Conservation (phyloP, 495 filamentous ascomycete genomes). For the Aspergillus hancockii region DNA sequence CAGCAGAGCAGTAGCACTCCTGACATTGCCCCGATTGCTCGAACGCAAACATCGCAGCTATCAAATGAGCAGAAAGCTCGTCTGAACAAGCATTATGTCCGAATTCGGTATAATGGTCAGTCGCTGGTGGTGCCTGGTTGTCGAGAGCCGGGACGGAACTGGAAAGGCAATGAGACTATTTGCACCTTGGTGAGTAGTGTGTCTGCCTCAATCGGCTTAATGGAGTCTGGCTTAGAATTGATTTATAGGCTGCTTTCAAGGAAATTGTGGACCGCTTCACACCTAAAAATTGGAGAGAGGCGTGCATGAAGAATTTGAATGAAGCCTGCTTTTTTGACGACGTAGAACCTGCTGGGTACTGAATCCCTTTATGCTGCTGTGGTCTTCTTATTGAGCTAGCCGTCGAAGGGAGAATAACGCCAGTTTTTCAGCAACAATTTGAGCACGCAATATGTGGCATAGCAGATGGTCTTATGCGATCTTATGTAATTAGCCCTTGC, state of each 20-base stretch:
- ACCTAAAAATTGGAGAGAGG: not conserved
- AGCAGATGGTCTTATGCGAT: no score
- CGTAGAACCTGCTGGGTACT: not conserved
- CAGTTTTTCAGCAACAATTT: no score
- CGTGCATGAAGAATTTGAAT: not conserved
- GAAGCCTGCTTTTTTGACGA: not conserved
- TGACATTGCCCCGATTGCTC: not conserved
- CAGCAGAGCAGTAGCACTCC: not conserved
- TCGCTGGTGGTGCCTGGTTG: slow-evolving; percentile 7
- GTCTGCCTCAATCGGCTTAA: not conserved
- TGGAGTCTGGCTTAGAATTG: not conserved
- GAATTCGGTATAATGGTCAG: slow-evolving; percentile 1
- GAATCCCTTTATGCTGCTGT: not conserved
- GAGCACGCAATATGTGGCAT: no score
- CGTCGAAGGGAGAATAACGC: not conserved
- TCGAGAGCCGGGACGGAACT: not conserved
- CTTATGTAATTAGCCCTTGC: no score
- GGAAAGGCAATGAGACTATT: not conserved
- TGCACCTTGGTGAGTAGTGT: slow-evolving; percentile 4
- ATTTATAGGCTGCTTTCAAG: not conserved
- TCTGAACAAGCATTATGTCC: slow-evolving; percentile 1
- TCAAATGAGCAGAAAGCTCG: not conserved
- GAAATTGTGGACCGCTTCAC: slow-evolving; percentile 3
- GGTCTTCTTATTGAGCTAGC: not conserved
- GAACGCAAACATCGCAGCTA: not conserved